These are phyloP conservation scores for Borealophlyctis nickersoniae DNA, from an alignment of 192 early-diverging fungal genomes.

Conservation along the genomic window DNA sequence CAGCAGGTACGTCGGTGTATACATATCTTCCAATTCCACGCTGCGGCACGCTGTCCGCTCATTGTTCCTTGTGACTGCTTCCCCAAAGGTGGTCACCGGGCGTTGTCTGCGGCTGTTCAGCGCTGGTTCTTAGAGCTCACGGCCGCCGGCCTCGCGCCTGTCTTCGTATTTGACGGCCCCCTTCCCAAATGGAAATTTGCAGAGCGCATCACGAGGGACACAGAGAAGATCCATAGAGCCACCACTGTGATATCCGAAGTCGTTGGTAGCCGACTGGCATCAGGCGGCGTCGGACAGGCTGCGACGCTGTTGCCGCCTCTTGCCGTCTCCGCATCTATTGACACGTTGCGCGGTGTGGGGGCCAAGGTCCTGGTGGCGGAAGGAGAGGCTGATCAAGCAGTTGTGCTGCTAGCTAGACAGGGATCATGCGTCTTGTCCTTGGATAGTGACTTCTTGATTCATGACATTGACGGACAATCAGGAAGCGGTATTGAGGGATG, in stretches of 20 bases:
- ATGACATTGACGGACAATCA: neutral
- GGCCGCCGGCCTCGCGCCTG: neutral
- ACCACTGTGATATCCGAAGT: slow-evolving; percentile 9
- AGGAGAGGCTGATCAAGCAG: slow-evolving; percentile 15
- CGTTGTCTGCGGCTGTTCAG: neutral
- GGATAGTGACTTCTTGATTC: slow-evolving; percentile 27
- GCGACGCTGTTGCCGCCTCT: slow-evolving; percentile 20
- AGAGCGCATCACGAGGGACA: slow-evolving; percentile 11
- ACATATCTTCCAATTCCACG: too few species aligned
- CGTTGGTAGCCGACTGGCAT: neutral
- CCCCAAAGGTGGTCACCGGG: slow-evolving; percentile 2
- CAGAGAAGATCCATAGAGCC: slow-evolving; percentile 16
- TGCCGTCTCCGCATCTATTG: slow-evolving; percentile 18
- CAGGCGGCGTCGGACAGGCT: neutral
- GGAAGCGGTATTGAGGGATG: neutral
- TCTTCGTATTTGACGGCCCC: slow-evolving; percentile 28
- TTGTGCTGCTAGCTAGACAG: slow-evolving; percentile 8
- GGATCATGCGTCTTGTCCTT: slow-evolving; percentile 5
- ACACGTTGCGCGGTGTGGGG: neutral
- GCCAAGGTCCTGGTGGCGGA: neutral
- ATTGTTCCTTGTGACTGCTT: neutral
- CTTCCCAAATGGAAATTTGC: slow-evolving; percentile 19
- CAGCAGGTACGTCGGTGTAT: slow-evolving; percentile 8
- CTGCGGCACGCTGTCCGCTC: too few species aligned
- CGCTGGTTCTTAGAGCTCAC: neutral